Evolutionary conservation across 441 rosid genomes (phyloP).

Genomic region (Theobroma grandiflorum): DNA sequence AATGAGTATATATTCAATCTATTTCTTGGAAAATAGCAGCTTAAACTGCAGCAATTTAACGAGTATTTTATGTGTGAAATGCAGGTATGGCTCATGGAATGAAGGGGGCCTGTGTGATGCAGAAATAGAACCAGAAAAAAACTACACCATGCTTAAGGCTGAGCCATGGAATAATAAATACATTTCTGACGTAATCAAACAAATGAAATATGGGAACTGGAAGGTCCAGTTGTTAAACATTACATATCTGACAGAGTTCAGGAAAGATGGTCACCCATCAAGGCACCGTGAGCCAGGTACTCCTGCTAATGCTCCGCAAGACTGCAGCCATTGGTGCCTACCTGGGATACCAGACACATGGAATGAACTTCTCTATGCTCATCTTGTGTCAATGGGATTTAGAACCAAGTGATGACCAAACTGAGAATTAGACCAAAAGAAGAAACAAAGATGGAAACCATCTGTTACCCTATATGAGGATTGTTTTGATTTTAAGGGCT

Average conservation of each 20-base stretch:
- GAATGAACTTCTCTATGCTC: slow-evolving; percentile 82
- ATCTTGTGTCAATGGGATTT: slow-evolving; percentile 62
- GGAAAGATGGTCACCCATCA: slow-evolving; percentile 79
- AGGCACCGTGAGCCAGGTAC: slow-evolving; percentile 63
- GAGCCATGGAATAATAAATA: slow-evolving; percentile 61
- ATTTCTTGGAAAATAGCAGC: slow-evolving; percentile 3
- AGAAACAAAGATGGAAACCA: background rate
- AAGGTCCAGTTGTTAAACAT: slow-evolving; percentile 74
- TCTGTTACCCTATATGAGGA: slow-evolving; percentile 20
- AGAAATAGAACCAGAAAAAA: slow-evolving; percentile 64
- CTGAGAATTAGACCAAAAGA: background rate
- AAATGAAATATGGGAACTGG: slow-evolving; percentile 47
- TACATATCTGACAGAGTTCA: slow-evolving; percentile 68
- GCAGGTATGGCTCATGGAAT: slow-evolving; percentile 87
- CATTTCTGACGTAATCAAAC: slow-evolving; percentile 52
- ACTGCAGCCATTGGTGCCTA: slow-evolving; percentile 91
- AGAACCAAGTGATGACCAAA: slow-evolving; percentile 43
- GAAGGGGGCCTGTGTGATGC: slow-evolving; percentile 68
- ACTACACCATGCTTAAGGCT: slow-evolving; percentile 47
- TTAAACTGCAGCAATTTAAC: background rate
- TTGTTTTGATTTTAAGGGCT: slow-evolving; percentile 13
- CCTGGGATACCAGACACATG: slow-evolving; percentile 81
- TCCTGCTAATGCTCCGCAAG: slow-evolving; percentile 66
- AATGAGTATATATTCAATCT: background rate
- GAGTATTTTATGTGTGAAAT: slow-evolving; percentile 15